Percentiles rank a stretch among this genome's conserved stretches.
Evolutionary conservation across 495 filamentous ascomycete genomes (phyloP).

Genomic region (Podospora anserina): DNA sequence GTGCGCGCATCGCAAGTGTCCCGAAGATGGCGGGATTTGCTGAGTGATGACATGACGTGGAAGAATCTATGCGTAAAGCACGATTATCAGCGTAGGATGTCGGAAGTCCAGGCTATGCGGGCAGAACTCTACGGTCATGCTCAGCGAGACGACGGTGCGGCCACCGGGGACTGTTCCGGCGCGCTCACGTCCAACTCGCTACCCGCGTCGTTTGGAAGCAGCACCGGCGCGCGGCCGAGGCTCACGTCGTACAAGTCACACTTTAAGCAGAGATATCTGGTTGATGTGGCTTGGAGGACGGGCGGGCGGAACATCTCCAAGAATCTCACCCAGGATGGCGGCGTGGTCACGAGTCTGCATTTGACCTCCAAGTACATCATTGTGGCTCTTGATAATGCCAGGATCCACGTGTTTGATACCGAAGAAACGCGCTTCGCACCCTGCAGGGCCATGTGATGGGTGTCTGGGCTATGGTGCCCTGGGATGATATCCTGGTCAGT

Average conservation of each 20-base stretch:
- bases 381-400: conserved; percentile 95
- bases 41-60: conserved; percentile 97
- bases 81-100: conserved; percentile 64
- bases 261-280: conserved; percentile 95
- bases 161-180: conserved; percentile 37
- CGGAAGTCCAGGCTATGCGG: conserved; percentile 39
- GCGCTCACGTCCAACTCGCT: conserved; percentile 32
- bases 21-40: conserved; percentile 81
- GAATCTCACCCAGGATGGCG: conserved; percentile 91
- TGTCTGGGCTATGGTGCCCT: conserved; percentile 99
- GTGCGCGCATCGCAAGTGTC: conserved; percentile 92
- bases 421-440: conserved; percentile 80
- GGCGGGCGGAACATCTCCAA: conserved; percentile 73
- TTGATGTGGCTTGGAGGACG: conserved; percentile 93
- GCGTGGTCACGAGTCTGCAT: conserved; percentile 93
- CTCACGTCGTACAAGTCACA: conserved; percentile 80
- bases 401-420: conserved; percentile 95
- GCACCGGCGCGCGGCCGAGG: conserved; percentile 38
- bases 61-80: conserved; percentile 94
- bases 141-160: conserved; percentile 26
- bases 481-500: conserved; percentile 92
- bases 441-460: conserved; percentile 97
- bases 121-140: conserved; percentile 28
- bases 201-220: conserved; percentile 37
- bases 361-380: conserved; percentile 94